phyloP scores from a whole-genome alignment of 2,329 filamentous ascomycete genomes.

The Macrophomina tecta region DNA sequence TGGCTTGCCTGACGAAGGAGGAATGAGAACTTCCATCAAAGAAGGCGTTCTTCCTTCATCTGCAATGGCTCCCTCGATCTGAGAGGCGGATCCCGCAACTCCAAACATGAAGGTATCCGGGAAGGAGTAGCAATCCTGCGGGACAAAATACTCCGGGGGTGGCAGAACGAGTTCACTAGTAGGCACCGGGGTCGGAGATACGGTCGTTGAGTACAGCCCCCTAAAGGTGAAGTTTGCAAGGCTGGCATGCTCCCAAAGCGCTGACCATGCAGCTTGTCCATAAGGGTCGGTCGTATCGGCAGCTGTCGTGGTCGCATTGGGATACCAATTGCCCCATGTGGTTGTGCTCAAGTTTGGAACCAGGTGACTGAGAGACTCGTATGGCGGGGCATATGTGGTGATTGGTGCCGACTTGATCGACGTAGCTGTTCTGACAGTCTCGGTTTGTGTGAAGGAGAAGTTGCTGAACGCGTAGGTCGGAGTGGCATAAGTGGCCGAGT shows the following conservation, averaged over 20 bases:
- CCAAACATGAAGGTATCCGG: constrained; percentile 50
- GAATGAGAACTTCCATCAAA: constrained; percentile 45
- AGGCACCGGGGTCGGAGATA: constrained; percentile 50
- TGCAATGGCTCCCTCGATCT: constrained; percentile 53
- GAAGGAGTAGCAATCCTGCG: constrained; percentile 37
- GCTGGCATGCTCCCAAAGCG: constrained; percentile 44
- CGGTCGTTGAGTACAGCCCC: constrained; percentile 46
- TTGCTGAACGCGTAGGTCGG: constrained; percentile 41
- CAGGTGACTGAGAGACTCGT: constrained; percentile 42
- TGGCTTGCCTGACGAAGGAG: constrained; percentile 36
- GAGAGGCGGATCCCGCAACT: constrained; percentile 49
- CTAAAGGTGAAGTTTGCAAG: constrained; percentile 46
- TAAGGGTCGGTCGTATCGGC: constrained; percentile 46
- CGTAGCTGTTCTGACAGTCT: constrained; percentile 48
- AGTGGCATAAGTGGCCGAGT: constrained; percentile 34
- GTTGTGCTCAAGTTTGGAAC: constrained; percentile 46
- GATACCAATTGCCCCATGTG: constrained; percentile 52
- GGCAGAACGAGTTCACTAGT: constrained; percentile 43
- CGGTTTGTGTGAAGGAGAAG: constrained; percentile 47
- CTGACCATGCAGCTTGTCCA: constrained; percentile 48
- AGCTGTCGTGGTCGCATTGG: constrained; percentile 41
- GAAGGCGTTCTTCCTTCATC: constrained; percentile 49
- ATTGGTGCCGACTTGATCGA: constrained; percentile 41
- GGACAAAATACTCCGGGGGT: constrained; percentile 39
- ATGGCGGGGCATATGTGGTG: constrained; percentile 45